phyloP scores from a whole-genome alignment of 78 protist species.

The Cavenderia fasciculata region DNA sequence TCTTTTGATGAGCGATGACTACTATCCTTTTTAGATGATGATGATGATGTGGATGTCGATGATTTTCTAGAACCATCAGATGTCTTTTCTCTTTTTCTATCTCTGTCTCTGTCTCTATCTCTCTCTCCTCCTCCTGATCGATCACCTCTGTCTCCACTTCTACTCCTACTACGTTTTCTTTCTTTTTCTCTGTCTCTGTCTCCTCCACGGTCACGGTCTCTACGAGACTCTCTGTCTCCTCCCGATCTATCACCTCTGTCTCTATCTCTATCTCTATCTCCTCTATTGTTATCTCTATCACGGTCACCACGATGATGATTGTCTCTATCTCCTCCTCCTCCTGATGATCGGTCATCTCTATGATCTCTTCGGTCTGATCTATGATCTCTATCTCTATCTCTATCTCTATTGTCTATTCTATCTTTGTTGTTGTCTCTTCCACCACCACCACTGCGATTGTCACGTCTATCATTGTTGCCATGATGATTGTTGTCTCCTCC shows the following conservation, averaged over 20 bases:
- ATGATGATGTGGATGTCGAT: too few species aligned
- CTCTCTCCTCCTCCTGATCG: not conserved
- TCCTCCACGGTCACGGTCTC: not conserved
- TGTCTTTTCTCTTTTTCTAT: not conserved
- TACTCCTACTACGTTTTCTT: not conserved
- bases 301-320: too few species aligned
- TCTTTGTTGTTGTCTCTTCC: not conserved
- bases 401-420: not conserved
- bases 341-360: not conserved
- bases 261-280: not conserved
- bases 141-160: conserved; percentile 7
- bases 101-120: conserved; percentile 1
- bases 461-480: too few species aligned
- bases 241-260: not conserved
- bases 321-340: conserved; percentile 5
- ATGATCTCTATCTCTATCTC: conserved; percentile 9
- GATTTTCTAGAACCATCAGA: not conserved
- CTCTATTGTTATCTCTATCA: not conserved
- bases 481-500: too few species aligned
- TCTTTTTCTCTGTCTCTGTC: not conserved
- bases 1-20: not conserved
- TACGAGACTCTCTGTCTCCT: not conserved
- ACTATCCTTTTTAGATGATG: too few species aligned
- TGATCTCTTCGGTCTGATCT: not conserved
- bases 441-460: not conserved